Percentiles rank a stretch among this genome's conserved stretches.
phyloP scores from a whole-genome alignment of 768 basidiomycete genomes.

The Leccinum longicurvipes region DNA sequence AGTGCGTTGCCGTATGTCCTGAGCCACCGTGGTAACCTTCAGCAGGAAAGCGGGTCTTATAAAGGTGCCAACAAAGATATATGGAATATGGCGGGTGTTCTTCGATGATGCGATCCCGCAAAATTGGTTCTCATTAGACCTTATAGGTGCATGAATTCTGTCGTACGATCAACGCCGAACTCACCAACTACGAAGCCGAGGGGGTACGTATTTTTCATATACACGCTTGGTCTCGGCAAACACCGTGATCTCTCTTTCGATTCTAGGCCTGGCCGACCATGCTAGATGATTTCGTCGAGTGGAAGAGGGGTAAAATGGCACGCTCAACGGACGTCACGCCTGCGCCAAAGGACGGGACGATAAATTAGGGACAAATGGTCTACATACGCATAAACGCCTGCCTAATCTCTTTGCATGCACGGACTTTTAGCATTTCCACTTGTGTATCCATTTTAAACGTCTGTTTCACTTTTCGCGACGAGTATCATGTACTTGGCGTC shows the following conservation, averaged over 20 bases:
- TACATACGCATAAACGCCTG: constrained; percentile 11
- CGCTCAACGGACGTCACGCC: background rate
- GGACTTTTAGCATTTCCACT: constrained; percentile 10
- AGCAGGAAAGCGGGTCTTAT: constrained; percentile 51
- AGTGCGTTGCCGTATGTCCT: constrained; percentile 14
- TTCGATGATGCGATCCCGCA: background rate
- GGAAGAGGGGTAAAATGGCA: constrained; percentile 44
- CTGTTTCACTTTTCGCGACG: background rate
- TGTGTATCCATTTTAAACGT: background rate
- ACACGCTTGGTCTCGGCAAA: constrained; percentile 2
- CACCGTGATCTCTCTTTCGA: background rate
- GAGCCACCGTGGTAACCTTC: background rate
- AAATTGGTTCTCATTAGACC: background rate
- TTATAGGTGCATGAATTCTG: constrained; percentile 75
- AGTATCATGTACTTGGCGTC: background rate
- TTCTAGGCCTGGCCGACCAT: constrained; percentile 78
- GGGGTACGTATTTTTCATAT: constrained; percentile 48
- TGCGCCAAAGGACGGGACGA: constrained; percentile 2
- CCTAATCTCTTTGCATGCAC: constrained; percentile 13
- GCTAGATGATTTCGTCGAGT: constrained; percentile 72
- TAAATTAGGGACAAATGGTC: constrained; percentile 9
- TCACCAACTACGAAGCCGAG: constrained; percentile 71
- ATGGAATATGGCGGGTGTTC: constrained; percentile 70
- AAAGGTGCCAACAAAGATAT: constrained; percentile 82
- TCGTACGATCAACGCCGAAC: constrained; percentile 51